Conservation (phyloP, 2,329 filamentous ascomycete species). For the Teratosphaeriaceae sp. region DNA sequence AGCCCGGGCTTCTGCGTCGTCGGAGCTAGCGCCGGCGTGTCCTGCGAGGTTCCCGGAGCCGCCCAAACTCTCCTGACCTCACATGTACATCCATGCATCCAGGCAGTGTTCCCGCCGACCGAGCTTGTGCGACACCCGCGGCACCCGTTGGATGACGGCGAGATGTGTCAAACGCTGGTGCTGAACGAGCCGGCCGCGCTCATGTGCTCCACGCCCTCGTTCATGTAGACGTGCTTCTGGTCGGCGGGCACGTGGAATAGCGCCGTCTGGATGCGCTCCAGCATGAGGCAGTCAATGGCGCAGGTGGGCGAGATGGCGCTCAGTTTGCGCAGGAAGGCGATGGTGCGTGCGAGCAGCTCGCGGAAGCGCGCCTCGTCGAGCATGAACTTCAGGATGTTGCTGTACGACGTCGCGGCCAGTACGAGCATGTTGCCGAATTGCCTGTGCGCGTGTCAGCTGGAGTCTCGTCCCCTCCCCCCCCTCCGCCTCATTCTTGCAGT, state of each 20-base stretch:
- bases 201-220: constrained; percentile 17
- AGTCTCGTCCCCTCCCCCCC: too few relatives aligned
- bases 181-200: constrained; percentile 20
- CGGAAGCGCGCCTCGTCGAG: constrained; percentile 52
- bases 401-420: constrained; percentile 70
- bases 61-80: too few relatives aligned
- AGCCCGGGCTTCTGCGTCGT: too few relatives aligned
- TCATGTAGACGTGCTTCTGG: constrained; percentile 16
- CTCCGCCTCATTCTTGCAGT: not conserved
- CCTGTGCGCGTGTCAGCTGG: constrained; percentile 50
- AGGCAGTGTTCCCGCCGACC: too few relatives aligned
- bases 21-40: too few relatives aligned
- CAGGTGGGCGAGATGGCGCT: constrained; percentile 70
- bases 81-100: too few relatives aligned
- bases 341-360: constrained; percentile 63
- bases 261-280: constrained; percentile 47
- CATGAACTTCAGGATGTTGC: constrained; percentile 47
- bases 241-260: constrained; percentile 17
- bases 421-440: constrained; percentile 97
- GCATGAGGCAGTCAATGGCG: constrained; percentile 64
- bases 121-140: too few relatives aligned
- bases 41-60: too few relatives aligned
- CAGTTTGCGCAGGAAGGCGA: constrained; percentile 65
- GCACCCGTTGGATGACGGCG: too few relatives aligned
- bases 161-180: constrained; percentile 1